Evolutionary conservation across 345 rosid species (phyloP), one percentile per base, ranked within the genome.

Genomic region (Eucalyptus tenuipes): DNA sequence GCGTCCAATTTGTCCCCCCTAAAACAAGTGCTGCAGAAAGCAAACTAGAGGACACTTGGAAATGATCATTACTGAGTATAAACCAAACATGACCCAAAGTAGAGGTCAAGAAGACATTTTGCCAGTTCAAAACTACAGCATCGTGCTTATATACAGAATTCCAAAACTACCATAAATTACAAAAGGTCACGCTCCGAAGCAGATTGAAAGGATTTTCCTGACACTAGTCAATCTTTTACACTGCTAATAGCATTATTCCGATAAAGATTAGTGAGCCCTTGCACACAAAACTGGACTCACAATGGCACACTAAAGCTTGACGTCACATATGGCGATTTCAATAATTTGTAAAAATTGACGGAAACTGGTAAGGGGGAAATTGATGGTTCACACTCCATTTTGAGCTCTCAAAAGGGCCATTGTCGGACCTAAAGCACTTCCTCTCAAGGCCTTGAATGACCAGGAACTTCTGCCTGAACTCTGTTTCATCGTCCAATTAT

Each of bases 401-500:
- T 97, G 97, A 31, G 96, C 90, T 89, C 99, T 94, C 88, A 98
- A 91, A 87, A 94, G 89, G 42, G 96, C 95, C 95, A 97, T 91
- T 8, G 95, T 95, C 27, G 98, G 99, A 89, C 99, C 99, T 88
- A 98, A 88, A 4, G 99, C 97, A 86, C 99, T 94, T 86, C 98
- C 90, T 89, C 99, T 94, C 87, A 92, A 86, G 71, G 93, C 97
- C 94, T 92, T 94, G 91, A 89, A 93, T 33, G 97, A 93, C 97
- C 96, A 92, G 16, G 95, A 86, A 44, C 92, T 91, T 89, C 91
- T 90, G 89, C 93, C 92, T 53, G 97, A 90, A 90, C 91, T 92
- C 91, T 91, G 94, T 64, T 93, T 86, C 80, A 79, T 87, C 49
- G 89, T 92, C 94, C 97, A 94, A 24, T 92, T 93, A 90, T 94